Percentiles rank a stretch among this genome's conserved stretches.
Evolutionary conservation across 2,329 filamentous ascomycete species (phyloP).

Genomic region (Aspergillus sergii): DNA sequence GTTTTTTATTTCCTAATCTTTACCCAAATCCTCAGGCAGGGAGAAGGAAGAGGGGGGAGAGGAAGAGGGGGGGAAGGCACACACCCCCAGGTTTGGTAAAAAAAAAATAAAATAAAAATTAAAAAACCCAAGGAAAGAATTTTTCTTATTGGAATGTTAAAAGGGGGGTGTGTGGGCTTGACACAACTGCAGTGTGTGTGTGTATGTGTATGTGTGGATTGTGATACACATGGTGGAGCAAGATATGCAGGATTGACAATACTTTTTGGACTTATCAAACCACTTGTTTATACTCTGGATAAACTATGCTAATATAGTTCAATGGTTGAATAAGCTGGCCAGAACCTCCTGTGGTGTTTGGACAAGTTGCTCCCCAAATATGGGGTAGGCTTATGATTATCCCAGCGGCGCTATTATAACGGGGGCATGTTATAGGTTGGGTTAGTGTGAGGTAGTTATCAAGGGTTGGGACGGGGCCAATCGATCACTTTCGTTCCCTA

Average conservation of each 20-base stretch:
- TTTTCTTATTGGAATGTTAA: slow-evolving; percentile 6
- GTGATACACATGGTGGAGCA: slow-evolving; percentile 18
- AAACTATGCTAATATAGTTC: slow-evolving; percentile 15
- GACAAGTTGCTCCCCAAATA: neutral
- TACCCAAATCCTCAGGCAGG: neutral
- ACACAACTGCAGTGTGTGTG: neutral
- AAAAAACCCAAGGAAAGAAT: neutral
- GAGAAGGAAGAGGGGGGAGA: neutral
- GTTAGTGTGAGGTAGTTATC: slow-evolving; percentile 3
- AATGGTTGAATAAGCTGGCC: slow-evolving; percentile 11
- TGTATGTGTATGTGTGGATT: slow-evolving; percentile 1
- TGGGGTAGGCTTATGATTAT: neutral
- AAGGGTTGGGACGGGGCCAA: neutral
- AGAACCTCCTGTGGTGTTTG: neutral
- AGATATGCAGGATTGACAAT: slow-evolving; percentile 19
- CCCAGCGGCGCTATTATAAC: neutral
- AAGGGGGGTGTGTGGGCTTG: neutral
- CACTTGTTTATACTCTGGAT: slow-evolving; percentile 3
- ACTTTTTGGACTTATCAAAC: slow-evolving; percentile 21
- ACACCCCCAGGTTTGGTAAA: neutral
- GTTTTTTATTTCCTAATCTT: neutral
- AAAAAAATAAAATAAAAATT: neutral
- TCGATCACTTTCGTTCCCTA: neutral
- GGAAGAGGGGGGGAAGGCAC: neutral
- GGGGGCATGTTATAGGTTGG: neutral